These are phyloP conservation scores for Arthroderma sp. DNA, from an alignment of 2,329 filamentous ascomycete genomes.

Conservation along the genomic window DNA sequence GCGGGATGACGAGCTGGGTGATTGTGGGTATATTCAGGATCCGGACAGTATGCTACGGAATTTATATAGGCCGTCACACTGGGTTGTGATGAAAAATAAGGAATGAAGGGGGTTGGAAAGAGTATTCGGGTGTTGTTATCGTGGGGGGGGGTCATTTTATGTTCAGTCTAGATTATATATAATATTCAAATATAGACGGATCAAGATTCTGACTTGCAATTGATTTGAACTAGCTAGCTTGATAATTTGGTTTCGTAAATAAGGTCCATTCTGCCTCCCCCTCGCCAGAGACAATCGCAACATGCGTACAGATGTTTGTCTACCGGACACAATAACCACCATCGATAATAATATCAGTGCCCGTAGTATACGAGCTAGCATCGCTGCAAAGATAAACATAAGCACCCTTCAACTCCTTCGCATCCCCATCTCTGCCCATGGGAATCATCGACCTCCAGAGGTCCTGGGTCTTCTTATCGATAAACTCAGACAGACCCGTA, in stretches of 20 bases:
- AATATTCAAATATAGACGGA: neutral
- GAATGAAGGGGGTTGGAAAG: neutral
- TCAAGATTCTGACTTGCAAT: neutral
- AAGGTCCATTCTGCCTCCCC: too few relatives aligned
- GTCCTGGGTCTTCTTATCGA: slow-evolving; percentile 41
- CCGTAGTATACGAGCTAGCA: slow-evolving; percentile 62
- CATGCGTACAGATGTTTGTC: too few relatives aligned
- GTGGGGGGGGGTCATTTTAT: too few relatives aligned
- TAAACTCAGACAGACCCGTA: slow-evolving; percentile 54
- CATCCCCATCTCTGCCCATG: slow-evolving; percentile 49
- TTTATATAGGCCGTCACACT: slow-evolving; percentile 65
- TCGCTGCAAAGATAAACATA: slow-evolving; percentile 66
- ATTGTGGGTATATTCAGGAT: slow-evolving; percentile 72
- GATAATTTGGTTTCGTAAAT: too few relatives aligned
- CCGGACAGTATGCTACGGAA: slow-evolving; percentile 73
- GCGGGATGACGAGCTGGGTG: slow-evolving; percentile 40
- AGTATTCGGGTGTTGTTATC: neutral
- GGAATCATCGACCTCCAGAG: slow-evolving; percentile 43
- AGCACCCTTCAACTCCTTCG: slow-evolving; percentile 60
- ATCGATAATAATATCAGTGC: slow-evolving; percentile 55
- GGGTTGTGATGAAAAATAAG: slow-evolving; percentile 61
- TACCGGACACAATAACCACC: slow-evolving; percentile 43
- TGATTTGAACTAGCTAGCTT: too few relatives aligned
- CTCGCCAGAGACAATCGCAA: too few relatives aligned
- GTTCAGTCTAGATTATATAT: neutral